These are phyloP conservation scores for Westerdykella ornata DNA, from an alignment of 2,329 filamentous ascomycete genomes.

Conservation along the genomic window DNA sequence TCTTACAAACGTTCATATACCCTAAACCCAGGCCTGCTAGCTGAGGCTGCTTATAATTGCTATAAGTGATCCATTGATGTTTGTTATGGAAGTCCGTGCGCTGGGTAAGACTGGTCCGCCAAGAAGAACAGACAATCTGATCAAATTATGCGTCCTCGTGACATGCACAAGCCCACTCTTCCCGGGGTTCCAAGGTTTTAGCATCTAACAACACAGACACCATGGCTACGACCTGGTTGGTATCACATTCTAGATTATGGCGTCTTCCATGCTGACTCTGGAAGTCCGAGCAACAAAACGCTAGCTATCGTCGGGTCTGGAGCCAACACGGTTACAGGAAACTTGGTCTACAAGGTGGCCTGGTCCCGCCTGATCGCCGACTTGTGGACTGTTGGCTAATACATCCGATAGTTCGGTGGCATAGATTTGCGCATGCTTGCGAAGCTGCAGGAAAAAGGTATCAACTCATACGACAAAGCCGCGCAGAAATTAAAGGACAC, in stretches of 20 bases:
- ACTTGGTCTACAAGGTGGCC: conserved; percentile 1
- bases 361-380: neutral
- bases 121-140: too few species aligned
- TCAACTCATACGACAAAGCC: neutral
- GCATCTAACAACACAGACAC: neutral
- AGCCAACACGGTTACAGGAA: neutral
- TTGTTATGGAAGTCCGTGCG: conserved; percentile 3
- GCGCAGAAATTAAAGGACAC: conserved; percentile 1
- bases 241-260: neutral
- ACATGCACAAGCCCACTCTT: too few species aligned
- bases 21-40: too few species aligned
- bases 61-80: neutral
- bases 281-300: neutral
- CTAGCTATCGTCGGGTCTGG: neutral
- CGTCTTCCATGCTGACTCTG: neutral
- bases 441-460: conserved; percentile 1
- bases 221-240: neutral
- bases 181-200: neutral
- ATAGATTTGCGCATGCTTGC: conserved; percentile 1
- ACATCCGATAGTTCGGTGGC: neutral
- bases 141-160: too few species aligned
- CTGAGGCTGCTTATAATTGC: too few species aligned
- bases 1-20: neutral
- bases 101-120: neutral
- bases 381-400: conserved; percentile 1